A percentile compares a stretch with the other conserved stretches of the same genome.
Evolutionary conservation across 2,329 filamentous ascomycete species (phyloP).

Genomic region (Zarea fungicola): DNA sequence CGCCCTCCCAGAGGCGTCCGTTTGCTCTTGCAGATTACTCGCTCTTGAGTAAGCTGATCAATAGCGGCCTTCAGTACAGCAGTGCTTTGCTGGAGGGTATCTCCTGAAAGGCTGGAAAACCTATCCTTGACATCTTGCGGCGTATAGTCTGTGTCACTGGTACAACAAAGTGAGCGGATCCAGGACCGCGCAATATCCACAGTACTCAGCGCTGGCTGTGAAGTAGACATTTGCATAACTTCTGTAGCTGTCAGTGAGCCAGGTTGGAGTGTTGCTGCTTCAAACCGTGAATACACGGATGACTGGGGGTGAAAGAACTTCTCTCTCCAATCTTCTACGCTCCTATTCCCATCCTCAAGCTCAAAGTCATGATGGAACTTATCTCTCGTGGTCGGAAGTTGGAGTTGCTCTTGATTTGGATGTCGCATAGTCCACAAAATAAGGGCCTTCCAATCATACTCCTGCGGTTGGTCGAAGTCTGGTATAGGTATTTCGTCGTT

Average conservation of each 20-base stretch:
- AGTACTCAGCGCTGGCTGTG: conserved; percentile 18
- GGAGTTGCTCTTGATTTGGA: conserved; percentile 37
- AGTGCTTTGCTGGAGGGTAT: conserved; percentile 35
- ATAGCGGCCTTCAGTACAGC: conserved; percentile 44
- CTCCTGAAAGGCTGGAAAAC: conserved; percentile 43
- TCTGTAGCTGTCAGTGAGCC: conserved; percentile 30
- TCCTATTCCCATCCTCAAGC: conserved; percentile 30
- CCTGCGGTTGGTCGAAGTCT: conserved; percentile 56
- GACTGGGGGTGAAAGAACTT: conserved; percentile 50
- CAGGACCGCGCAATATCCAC: conserved; percentile 49
- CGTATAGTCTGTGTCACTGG: conserved; percentile 44
- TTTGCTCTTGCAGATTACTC: conserved; percentile 56
- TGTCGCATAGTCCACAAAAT: conserved; percentile 62
- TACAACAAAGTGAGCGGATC: conserved; percentile 55
- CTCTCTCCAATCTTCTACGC: conserved; percentile 46
- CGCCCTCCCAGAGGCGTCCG: conserved; percentile 53
- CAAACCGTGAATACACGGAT: conserved; percentile 53
- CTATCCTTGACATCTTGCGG: conserved; percentile 44
- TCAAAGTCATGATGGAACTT: conserved; percentile 40
- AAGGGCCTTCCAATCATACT: conserved; percentile 64
- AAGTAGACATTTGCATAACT: neutral
- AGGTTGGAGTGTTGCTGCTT: conserved; percentile 46
- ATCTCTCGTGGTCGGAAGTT: conserved; percentile 43
- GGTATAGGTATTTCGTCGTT: conserved; percentile 54
- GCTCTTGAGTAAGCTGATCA: conserved; percentile 41